Percentiles rank a stretch among this genome's conserved stretches.
Conservation (phyloP, 495 filamentous ascomycete species). For the Margaritispora aquatica region DNA sequence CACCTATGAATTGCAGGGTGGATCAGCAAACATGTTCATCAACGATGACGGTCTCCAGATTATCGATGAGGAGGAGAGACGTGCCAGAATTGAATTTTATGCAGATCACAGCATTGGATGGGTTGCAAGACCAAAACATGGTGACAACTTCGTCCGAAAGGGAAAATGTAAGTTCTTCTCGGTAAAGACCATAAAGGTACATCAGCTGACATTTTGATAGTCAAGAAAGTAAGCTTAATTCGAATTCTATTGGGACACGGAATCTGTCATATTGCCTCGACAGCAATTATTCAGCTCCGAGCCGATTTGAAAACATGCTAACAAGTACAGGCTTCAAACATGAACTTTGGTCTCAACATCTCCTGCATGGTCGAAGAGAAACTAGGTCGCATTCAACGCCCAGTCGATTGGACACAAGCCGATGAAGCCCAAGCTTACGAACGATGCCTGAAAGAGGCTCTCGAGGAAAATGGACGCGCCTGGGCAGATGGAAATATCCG, state of each 20-base stretch:
- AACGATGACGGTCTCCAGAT: slow-evolving; percentile 77
- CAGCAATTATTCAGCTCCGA: not conserved
- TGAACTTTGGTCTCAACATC: slow-evolving; percentile 76
- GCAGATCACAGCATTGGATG: slow-evolving; percentile 74
- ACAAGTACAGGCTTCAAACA: slow-evolving; percentile 61
- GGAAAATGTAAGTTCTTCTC: slow-evolving; percentile 38
- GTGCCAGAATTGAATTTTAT: slow-evolving; percentile 60
- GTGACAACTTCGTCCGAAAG: slow-evolving; percentile 53
- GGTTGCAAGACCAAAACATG: slow-evolving; percentile 65
- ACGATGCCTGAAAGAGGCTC: slow-evolving; percentile 58
- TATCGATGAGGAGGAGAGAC: slow-evolving; percentile 57
- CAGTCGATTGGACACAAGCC: slow-evolving; percentile 57
- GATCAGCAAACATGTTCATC: slow-evolving; percentile 74
- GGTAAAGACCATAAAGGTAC: not conserved
- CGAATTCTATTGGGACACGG: not conserved
- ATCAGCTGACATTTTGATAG: slow-evolving; percentile 14
- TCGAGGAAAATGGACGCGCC: slow-evolving; percentile 61
- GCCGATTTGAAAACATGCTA: not conserved
- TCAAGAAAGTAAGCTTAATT: slow-evolving; percentile 24
- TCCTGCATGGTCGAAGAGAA: slow-evolving; percentile 70
- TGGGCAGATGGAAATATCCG: slow-evolving; percentile 79
- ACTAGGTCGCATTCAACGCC: slow-evolving; percentile 47
- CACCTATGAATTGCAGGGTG: slow-evolving; percentile 74
- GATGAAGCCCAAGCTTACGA: slow-evolving; percentile 69
- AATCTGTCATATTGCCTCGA: not conserved